Evolutionary conservation across 202 grass and related monocot genomes (phyloP).

Genomic region (Panicum hallii): DNA sequence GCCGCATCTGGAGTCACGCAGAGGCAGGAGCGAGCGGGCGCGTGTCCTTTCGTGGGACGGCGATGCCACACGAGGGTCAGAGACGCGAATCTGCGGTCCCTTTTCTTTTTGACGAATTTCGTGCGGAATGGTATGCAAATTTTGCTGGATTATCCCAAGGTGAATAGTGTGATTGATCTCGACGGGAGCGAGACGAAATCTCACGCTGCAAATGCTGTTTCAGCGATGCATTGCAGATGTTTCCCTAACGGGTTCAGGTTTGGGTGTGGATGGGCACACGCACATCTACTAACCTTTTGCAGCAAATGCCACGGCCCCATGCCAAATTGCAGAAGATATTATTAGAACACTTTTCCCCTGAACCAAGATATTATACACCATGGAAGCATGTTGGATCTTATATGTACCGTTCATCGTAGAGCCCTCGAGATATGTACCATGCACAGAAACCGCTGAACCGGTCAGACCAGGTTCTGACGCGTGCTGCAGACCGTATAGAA

Average conservation of each 20-base stretch:
- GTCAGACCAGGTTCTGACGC: no score
- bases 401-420: no score
- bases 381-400: no score
- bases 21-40: constrained; percentile 2
- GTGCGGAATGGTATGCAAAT: no score
- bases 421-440: no score
- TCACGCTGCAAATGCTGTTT: neutral
- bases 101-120: neutral
- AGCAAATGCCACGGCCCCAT: neutral
- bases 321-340: neutral
- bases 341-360: no score
- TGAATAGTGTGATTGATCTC: no score
- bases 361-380: no score
- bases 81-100: neutral
- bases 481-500: no score
- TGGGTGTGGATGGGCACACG: neutral
- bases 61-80: neutral
- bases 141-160: neutral
- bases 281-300: neutral
- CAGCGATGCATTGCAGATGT: neutral
- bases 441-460: no score
- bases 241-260: neutral
- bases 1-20: constrained; percentile 1
- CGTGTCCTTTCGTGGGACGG: neutral
- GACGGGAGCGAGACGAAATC: neutral